Evolutionary conservation across 2,329 filamentous ascomycete species (phyloP), one percentile per base, ranked within the genome.

Genomic region (Amauroascus verrucosus): DNA sequence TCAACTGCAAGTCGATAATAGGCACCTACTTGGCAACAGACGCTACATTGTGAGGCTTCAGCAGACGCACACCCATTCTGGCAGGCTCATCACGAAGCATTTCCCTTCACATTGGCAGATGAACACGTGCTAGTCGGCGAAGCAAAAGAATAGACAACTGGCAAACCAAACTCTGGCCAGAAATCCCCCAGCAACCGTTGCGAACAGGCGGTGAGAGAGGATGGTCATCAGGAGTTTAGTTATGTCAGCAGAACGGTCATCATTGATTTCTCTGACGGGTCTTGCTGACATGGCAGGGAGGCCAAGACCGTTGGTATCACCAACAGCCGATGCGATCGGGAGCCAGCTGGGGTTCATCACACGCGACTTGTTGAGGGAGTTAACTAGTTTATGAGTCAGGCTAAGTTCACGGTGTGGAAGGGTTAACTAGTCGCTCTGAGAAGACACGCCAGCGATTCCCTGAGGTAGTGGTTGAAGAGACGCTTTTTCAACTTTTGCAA

Each of bases 291-390:
- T 48, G 45, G 45, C 45, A 46, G 8, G 9, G 37, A 22, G 45
- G 45, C 45, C 45, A 35, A 48, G 45, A 22, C 28, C 45, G 32
- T 48, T 48, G 32, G 45, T 48, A 35, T 48, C 45, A 48, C 45
- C 28, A 24, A 35, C 32, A 24, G 28, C 43, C 38, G 38, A 40
- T 45, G 41, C 24, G n/a, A 20, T n/a, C 16, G 30, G 30, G 45
- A 48, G 9, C 18, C 8, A 5, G 9, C n/a, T n/a, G 44, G 24
- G 28, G 14, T 30, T 13, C 11, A 16, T 5, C 4, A n/a, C 4
- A 6, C 13, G 40, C 16, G 11, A 18, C 22, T 43, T 43, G 40
- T 9, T 41, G n/a, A n/a, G n/a, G n/a, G n/a, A n/a, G n/a, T n/a
- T n/a, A n/a, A n/a, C n/a, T n/a, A n/a, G n/a, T n/a, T n/a, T n/a